Evolutionary conservation across 192 early-diverging fungal species (phyloP), one percentile per base, ranked within the genome.

Genomic region (Chytriomyces sp.): DNA sequence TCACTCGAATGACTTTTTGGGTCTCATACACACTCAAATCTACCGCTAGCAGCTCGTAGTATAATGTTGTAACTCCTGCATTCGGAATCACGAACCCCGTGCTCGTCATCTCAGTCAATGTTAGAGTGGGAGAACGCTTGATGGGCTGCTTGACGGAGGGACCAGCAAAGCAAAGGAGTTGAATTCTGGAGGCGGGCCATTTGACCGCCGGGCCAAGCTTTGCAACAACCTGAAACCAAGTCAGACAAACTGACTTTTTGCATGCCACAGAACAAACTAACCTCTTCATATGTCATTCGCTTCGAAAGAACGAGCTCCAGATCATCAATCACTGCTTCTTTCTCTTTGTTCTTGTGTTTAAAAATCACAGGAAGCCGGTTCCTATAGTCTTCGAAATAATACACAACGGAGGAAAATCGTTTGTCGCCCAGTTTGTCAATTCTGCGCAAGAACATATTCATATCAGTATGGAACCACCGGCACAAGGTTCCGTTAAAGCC

Each of bases 21-120:
- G 72, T 89, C 64, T 97, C 95, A 30, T 96, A 77, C 77, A 96
- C 93, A 32, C 80, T 75, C 28, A 97, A 79, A 39, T 85, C 81
- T 26, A 95, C 83, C 38, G 93, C 90, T 40, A 97, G 65, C 39
- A 93, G 79, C 77, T 98, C 95, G 77, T 94, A 98, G 64, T 81
- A 85, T 17, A 98, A 63, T 12, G 79, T 64, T 38, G 81, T 81
- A 44, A 78, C 74, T 39, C 74, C 54, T 22, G 14, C 22, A 55
- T 53, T 26, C 12, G 62, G 28, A 54, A 52, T 39, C 39, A 77
- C 63, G 40, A 62, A 71, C 7, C 65, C 39, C 12, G 40, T 26
- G 30, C 59, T 61, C 39, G 85, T 70, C 84, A 90, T 90, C 49
- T 89, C 84, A 17, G 77, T 52, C 22, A 93, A 68, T 33, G 83